Conservation (phyloP, 306 rosid species). For the Cucurbita pepo region DNA sequence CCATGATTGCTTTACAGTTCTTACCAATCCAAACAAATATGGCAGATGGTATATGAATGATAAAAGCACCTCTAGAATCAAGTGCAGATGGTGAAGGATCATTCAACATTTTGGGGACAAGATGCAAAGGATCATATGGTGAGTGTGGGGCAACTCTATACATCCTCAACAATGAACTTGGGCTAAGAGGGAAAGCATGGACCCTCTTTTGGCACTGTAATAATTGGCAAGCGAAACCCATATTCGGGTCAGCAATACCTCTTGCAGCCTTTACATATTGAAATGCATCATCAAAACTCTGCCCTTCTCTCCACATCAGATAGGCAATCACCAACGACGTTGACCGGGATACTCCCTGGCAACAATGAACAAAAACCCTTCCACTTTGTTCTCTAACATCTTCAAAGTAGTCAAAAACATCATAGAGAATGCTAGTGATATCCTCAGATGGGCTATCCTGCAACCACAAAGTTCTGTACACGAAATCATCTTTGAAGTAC, state of each 20-base stretch:
- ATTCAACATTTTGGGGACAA: constrained; percentile 86
- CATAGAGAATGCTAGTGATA: constrained; percentile 84
- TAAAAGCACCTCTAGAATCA: constrained; percentile 95
- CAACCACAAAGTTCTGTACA: constrained; percentile 89
- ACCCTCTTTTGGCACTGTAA: constrained; percentile 98
- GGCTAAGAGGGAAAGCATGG: constrained; percentile 92
- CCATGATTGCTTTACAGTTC: constrained; percentile 74
- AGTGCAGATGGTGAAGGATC: constrained; percentile 57
- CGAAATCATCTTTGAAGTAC: constrained; percentile 73
- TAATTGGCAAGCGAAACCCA: constrained; percentile 98
- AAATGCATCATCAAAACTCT: constrained; percentile 98
- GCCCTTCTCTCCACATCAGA: constrained; percentile 99
- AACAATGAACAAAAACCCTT: constrained; percentile 94
- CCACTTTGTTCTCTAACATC: constrained; percentile 89
- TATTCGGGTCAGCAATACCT: constrained; percentile 96
- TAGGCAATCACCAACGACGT: constrained; percentile 96
- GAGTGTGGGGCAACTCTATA: constrained; percentile 93
- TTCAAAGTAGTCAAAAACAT: constrained; percentile 95
- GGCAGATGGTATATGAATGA: constrained; percentile 59
- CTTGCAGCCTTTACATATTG: constrained; percentile 98
- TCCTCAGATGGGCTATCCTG: constrained; percentile 98
- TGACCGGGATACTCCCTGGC: constrained; percentile 98
- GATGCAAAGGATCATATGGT: constrained; percentile 91
- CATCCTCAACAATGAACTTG: constrained; percentile 92
- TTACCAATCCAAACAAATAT: constrained; percentile 94